A percentile compares a stretch with the other conserved stretches of the same genome.
Conservation (phyloP, 225 moss, liverwort and hornwort species). For the Sphagnum tenellum region DNA sequence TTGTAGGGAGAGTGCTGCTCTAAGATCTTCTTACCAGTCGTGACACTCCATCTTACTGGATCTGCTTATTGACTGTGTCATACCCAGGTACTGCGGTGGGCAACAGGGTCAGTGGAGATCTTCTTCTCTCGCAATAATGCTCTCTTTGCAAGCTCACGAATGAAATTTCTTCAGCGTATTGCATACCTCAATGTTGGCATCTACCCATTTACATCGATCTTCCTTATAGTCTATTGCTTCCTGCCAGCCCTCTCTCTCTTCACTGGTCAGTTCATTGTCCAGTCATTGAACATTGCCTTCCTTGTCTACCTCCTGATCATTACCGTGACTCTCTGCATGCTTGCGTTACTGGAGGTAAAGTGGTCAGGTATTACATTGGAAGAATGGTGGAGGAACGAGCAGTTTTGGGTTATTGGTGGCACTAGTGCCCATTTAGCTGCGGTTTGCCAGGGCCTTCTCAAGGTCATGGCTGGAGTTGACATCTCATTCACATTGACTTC, state of each 20-base stretch:
- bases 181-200: conserved; percentile 92
- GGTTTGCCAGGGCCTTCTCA: conserved; percentile 81
- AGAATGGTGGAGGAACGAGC: conserved; percentile 96
- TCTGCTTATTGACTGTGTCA: background rate
- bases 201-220: conserved; percentile 91
- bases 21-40: background rate
- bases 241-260: conserved; percentile 84
- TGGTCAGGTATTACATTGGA: conserved; percentile 82
- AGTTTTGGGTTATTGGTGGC: conserved; percentile 96
- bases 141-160: conserved; percentile 60
- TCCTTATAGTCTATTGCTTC: conserved; percentile 87
- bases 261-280: conserved; percentile 74
- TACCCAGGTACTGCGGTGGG: conserved; percentile 81
- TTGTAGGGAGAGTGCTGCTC: no score
- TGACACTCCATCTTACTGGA: background rate
- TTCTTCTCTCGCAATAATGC: conserved; percentile 94
- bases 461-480: conserved; percentile 85
- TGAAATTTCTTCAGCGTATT: conserved; percentile 81
- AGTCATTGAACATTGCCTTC: conserved; percentile 57
- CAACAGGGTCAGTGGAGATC: conserved; percentile 93
- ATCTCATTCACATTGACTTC: conserved; percentile 91
- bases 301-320: conserved; percentile 73
- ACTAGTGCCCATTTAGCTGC: conserved; percentile 93
- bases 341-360: conserved; percentile 76
- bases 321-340: conserved; percentile 64